Evolutionary conservation across 2,329 filamentous ascomycete species (phyloP).

Genomic region (Ascochyta pisi): DNA sequence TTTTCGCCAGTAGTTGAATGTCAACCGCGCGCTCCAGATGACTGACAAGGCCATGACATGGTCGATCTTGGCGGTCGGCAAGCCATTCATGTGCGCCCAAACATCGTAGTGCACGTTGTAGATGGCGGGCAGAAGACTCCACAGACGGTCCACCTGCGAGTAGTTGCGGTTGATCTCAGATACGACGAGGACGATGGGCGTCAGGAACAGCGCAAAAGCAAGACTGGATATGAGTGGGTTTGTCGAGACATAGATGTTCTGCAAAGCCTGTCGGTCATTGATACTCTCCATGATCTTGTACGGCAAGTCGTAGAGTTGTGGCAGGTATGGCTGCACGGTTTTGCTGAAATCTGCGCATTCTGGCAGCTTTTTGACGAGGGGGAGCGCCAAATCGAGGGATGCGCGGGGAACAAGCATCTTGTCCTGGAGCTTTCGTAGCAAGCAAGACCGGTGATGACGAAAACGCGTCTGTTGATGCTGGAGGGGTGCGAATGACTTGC

Average conservation of each 20-base stretch:
- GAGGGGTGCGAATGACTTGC: background rate
- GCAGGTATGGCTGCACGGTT: constrained; percentile 79
- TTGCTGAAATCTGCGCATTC: constrained; percentile 79
- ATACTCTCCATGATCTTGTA: constrained; percentile 61
- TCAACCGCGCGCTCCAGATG: constrained; percentile 89
- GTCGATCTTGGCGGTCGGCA: constrained; percentile 75
- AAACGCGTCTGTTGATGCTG: background rate
- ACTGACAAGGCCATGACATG: constrained; percentile 72
- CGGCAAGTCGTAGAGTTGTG: constrained; percentile 61
- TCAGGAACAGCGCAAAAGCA: constrained; percentile 74
- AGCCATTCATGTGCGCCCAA: constrained; percentile 79
- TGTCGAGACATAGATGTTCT: constrained; percentile 78
- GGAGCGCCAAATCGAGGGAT: constrained; percentile 61
- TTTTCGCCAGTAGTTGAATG: constrained; percentile 96
- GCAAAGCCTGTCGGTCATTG: constrained; percentile 66
- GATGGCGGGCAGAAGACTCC: constrained; percentile 86
- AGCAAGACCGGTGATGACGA: background rate
- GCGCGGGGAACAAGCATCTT: constrained; percentile 54
- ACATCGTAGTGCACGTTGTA: constrained; percentile 84
- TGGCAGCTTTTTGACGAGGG: constrained; percentile 70
- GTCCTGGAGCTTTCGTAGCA: background rate
- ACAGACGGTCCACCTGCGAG: constrained; percentile 93
- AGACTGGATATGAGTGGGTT: constrained; percentile 84
- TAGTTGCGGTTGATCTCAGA: constrained; percentile 92
- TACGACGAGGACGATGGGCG: constrained; percentile 72